phyloP scores from a whole-genome alignment of 495 filamentous ascomycete species.

The Xylaria venustula region DNA sequence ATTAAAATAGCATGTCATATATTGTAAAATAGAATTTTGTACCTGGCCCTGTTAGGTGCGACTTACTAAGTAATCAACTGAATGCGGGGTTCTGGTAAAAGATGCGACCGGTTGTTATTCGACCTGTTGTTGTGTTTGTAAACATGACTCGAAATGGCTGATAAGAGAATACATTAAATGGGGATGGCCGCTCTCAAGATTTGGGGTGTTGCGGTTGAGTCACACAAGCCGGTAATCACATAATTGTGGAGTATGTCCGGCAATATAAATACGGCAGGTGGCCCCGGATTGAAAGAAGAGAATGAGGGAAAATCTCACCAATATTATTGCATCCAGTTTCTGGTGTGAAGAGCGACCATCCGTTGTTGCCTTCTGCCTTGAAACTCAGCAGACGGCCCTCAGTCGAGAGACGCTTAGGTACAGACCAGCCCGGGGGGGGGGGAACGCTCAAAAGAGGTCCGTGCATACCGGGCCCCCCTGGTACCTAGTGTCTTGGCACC shows the following conservation, averaged over 20 bases:
- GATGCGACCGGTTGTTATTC: too few relatives aligned
- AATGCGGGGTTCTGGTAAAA: too few relatives aligned
- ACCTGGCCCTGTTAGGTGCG: background rate
- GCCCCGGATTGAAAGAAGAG: background rate
- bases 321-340: background rate
- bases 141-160: background rate
- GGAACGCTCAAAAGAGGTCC: background rate
- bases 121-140: too few relatives aligned
- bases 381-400: background rate
- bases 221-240: background rate
- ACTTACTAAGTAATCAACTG: too few relatives aligned
- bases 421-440: background rate
- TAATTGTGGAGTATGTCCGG: constrained; percentile 5
- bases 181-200: background rate
- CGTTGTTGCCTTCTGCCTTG: background rate
- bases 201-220: constrained; percentile 11
- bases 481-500: background rate
- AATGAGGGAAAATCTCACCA: background rate
- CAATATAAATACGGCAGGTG: constrained; percentile 12
- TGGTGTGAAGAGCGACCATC: constrained; percentile 6
- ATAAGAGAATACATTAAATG: background rate
- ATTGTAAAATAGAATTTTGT: constrained; percentile 12
- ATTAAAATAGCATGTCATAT: constrained; percentile 8
- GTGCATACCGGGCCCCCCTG: constrained; percentile 6
- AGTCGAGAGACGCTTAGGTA: background rate